These are phyloP conservation scores for Stemphylium beticola DNA, from an alignment of 2,329 filamentous ascomycete genomes.

Conservation along the genomic window DNA sequence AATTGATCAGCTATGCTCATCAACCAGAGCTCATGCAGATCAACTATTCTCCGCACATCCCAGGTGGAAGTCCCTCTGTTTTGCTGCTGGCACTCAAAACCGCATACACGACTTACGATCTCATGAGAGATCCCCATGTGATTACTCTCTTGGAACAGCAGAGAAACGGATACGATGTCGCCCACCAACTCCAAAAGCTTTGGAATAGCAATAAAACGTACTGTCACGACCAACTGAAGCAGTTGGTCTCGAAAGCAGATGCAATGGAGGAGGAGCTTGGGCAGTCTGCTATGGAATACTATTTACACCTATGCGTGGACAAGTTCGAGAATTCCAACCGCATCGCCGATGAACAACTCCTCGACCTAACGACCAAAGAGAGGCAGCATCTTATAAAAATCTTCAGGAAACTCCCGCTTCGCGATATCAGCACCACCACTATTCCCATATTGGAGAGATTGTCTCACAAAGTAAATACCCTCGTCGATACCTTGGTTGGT, in stretches of 20 bases:
- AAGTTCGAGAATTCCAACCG: conserved; percentile 28
- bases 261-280: conserved; percentile 50
- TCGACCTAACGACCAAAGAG: conserved; percentile 45
- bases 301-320: conserved; percentile 46
- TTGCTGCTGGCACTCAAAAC: conserved; percentile 25
- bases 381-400: conserved; percentile 41
- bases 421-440: neutral
- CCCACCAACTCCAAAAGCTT: conserved; percentile 34
- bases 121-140: conserved; percentile 51
- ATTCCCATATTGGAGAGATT: conserved; percentile 26
- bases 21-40: conserved; percentile 63
- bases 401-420: conserved; percentile 23
- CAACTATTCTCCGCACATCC: conserved; percentile 30
- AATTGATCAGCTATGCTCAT: conserved; percentile 72
- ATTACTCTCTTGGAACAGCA: conserved; percentile 37
- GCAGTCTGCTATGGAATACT: conserved; percentile 46
- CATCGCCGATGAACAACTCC: conserved; percentile 26
- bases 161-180: conserved; percentile 27
- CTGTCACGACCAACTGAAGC: conserved; percentile 48
- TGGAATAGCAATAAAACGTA: conserved; percentile 46
- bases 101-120: conserved; percentile 37
- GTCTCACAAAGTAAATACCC: conserved; percentile 44
- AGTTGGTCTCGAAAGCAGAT: conserved; percentile 40
- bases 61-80: conserved; percentile 1
- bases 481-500: conserved; percentile 46